Conservation (phyloP, 2,329 filamentous ascomycete species). For the Penicillium sp. region DNA sequence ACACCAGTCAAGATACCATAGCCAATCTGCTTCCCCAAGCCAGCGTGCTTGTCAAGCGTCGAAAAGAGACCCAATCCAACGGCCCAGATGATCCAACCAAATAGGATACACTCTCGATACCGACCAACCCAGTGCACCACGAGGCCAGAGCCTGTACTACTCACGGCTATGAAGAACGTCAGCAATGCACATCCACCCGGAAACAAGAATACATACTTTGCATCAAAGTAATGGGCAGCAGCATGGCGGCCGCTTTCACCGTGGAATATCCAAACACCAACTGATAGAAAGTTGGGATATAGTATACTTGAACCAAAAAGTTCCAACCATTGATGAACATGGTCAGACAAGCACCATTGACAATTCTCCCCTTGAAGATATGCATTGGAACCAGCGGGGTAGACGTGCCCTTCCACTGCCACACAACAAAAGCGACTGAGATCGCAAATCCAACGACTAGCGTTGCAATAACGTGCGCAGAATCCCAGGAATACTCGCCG, state of each 20-base stretch:
- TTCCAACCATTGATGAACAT: constrained; percentile 64
- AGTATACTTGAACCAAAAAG: constrained; percentile 62
- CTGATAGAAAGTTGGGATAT: constrained; percentile 63
- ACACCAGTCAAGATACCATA: constrained; percentile 56
- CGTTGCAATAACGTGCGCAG: constrained; percentile 56
- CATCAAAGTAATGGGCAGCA: constrained; percentile 52
- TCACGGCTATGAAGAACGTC: constrained; percentile 46
- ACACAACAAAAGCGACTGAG: constrained; percentile 30
- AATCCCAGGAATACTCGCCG: constrained; percentile 59
- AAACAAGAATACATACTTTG: constrained; percentile 38
- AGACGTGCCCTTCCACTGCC: constrained; percentile 36
- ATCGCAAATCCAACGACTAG: constrained; percentile 51
- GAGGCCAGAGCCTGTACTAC: constrained; percentile 54
- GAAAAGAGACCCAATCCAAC: constrained; percentile 56
- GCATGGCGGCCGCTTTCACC: constrained; percentile 52
- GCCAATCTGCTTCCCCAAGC: constrained; percentile 56
- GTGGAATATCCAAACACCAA: constrained; percentile 52
- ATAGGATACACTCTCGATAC: constrained; percentile 57
- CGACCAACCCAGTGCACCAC: constrained; percentile 56
- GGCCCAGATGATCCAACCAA: constrained; percentile 56
- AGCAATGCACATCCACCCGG: constrained; percentile 27
- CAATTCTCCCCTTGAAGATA: constrained; percentile 56
- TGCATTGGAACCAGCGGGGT: constrained; percentile 42
- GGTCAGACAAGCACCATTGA: constrained; percentile 57
- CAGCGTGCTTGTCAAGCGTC: constrained; percentile 51